Percentiles rank a stretch among this genome's conserved stretches.
These are phyloP conservation scores for Trichoderma citrinoviride DNA, from an alignment of 2,329 filamentous ascomycete genomes.

Conservation along the genomic window DNA sequence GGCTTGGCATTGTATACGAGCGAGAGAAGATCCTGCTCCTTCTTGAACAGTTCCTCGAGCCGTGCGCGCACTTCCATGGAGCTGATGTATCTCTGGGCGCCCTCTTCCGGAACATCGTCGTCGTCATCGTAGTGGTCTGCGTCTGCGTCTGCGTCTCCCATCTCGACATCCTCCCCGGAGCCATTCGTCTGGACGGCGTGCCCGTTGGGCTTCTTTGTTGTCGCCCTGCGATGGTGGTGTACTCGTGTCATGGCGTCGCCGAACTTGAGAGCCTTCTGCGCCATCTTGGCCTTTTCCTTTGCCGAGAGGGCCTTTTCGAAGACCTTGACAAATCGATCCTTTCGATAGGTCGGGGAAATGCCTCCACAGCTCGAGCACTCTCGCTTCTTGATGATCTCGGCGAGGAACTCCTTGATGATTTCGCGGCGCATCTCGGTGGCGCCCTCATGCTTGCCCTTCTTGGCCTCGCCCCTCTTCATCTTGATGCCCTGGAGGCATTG, in stretches of 20 bases:
- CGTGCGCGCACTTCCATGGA: conserved; percentile 80
- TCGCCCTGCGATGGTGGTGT: conserved; percentile 34
- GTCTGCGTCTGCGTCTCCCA: conserved; percentile 40
- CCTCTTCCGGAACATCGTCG: conserved; percentile 1
- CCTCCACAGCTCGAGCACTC: conserved; percentile 66
- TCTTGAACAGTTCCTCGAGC: conserved; percentile 75
- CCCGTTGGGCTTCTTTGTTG: conserved; percentile 54
- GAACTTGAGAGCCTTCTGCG: conserved; percentile 62
- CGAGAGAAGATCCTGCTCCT: conserved; percentile 78
- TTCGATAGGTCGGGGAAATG: conserved; percentile 79
- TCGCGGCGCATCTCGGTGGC: conserved; percentile 72
- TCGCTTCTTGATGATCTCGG: conserved; percentile 65
- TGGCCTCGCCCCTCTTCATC: conserved; percentile 46
- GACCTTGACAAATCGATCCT: conserved; percentile 89
- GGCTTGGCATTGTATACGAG: conserved; percentile 82
- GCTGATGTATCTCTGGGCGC: conserved; percentile 70
- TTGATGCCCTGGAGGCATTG: conserved; percentile 63
- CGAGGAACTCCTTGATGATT: conserved; percentile 78
- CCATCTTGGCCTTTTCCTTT: conserved; percentile 78
- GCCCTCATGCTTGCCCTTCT: conserved; percentile 75
- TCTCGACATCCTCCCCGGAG: conserved; percentile 45
- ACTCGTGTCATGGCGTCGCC: conserved; percentile 63
- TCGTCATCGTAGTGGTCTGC: conserved; percentile 23
- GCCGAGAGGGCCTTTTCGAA: conserved; percentile 76
- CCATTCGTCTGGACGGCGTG: conserved; percentile 55